These are phyloP conservation scores for Stephania yunnanensis DNA, from an alignment of 164 flowering plant species.

Conservation along the genomic window DNA sequence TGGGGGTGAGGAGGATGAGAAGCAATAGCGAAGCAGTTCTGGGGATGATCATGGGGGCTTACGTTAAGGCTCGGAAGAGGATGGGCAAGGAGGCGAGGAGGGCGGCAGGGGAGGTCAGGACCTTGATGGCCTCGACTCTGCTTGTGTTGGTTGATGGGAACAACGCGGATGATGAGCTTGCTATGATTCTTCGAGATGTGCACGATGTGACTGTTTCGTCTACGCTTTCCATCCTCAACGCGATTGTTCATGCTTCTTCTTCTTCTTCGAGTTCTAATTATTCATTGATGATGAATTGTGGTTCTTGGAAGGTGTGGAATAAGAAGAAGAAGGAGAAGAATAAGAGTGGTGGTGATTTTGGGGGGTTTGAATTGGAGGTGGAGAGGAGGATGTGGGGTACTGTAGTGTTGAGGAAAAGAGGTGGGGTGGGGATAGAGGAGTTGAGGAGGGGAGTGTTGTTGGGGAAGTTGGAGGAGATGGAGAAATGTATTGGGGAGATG, in stretches of 20 bases:
- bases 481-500: conserved; percentile 39
- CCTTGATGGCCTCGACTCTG: background rate
- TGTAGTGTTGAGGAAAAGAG: conserved; percentile 27
- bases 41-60: conserved; percentile 24
- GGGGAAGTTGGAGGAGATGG: conserved; percentile 46
- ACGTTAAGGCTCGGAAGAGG: conserved; percentile 30
- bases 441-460: conserved; percentile 22
- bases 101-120: conserved; percentile 27
- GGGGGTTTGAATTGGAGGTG: conserved; percentile 31
- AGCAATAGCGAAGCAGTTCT: conserved; percentile 7
- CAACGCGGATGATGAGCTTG: conserved; percentile 27
- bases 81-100: conserved; percentile 38
- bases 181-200: conserved; percentile 28
- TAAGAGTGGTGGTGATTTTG: conserved; percentile 11
- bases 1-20: conserved; percentile 51
- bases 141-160: conserved; percentile 12
- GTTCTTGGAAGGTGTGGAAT: conserved; percentile 11
- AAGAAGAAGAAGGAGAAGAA: conserved; percentile 28
- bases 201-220: conserved; percentile 34
- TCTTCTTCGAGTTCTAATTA: background rate
- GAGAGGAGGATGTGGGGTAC: conserved; percentile 25
- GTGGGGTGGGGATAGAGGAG: conserved; percentile 36
- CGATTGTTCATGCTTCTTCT: no score
- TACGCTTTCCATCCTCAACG: conserved; percentile 32
- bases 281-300: no score